phyloP scores from a whole-genome alignment of 78 protist species.

The Protostelium mycophagum region DNA sequence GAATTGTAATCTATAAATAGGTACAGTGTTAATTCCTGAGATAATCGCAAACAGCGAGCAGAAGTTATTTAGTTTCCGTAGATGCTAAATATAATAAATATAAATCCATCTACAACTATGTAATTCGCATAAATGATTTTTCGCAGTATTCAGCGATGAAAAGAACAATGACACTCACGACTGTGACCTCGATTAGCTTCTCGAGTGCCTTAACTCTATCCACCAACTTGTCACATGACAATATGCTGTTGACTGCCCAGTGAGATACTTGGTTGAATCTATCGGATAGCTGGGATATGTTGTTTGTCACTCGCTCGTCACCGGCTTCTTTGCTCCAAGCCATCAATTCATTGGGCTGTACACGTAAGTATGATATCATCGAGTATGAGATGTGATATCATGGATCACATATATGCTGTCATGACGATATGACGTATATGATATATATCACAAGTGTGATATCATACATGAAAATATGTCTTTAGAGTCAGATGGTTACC shows the following conservation, averaged over 20 bases:
- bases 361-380: neutral
- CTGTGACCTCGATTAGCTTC: neutral
- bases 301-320: neutral
- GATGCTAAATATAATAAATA: slow-evolving; percentile 53
- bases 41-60: slow-evolving; percentile 69
- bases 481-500: too few relatives aligned
- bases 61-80: slow-evolving; percentile 48
- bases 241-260: neutral
- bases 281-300: neutral
- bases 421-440: too few relatives aligned
- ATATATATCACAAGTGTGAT: too few relatives aligned
- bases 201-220: neutral
- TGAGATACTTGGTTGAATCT: neutral
- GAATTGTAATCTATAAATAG: slow-evolving; percentile 63
- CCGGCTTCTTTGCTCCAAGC: neutral
- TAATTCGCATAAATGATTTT: too few relatives aligned
- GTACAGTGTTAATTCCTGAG: slow-evolving; percentile 58
- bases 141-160: too few relatives aligned
- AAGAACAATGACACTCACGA: too few relatives aligned
- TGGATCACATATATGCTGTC: too few relatives aligned
- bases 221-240: neutral
- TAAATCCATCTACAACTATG: slow-evolving; percentile 2
- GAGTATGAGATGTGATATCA: neutral
- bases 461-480: too few relatives aligned
- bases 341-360: neutral